phyloP scores from a whole-genome alignment of 2,329 filamentous ascomycete genomes.

The Curvularia lunata region DNA sequence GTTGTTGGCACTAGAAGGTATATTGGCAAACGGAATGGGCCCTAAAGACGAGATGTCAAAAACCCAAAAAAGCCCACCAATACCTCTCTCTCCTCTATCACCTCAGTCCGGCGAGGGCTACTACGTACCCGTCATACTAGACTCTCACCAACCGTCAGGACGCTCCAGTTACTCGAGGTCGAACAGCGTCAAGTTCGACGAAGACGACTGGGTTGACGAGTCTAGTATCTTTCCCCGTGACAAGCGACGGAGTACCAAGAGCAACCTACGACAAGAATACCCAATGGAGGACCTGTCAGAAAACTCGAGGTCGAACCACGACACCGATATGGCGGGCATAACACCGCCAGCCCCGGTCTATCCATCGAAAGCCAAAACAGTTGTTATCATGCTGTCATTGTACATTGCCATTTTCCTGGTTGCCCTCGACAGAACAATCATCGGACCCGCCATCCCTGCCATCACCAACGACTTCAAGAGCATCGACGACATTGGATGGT shows the following conservation, averaged over 20 bases:
- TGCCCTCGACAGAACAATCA: constrained; percentile 53
- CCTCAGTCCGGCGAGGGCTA: constrained; percentile 9
- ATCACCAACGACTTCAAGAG: constrained; percentile 55
- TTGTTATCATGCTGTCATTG: constrained; percentile 39
- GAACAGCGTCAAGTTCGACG: constrained; percentile 8
- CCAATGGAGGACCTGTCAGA: constrained; percentile 12
- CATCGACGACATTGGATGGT: constrained; percentile 54
- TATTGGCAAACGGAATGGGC: constrained; percentile 16
- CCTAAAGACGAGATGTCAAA: constrained; percentile 1
- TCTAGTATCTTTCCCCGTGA: constrained; percentile 9
- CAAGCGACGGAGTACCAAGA: constrained; percentile 17
- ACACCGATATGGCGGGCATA: neutral
- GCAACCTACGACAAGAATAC: constrained; percentile 17
- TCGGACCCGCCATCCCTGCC: constrained; percentile 54
- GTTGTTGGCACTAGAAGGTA: constrained; percentile 12
- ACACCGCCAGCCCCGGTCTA: constrained; percentile 17
- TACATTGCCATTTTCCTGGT: constrained; percentile 45
- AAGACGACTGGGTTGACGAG: constrained; percentile 13
- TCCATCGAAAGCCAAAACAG: constrained; percentile 33
- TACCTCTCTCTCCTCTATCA: neutral
- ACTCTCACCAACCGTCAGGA: constrained; percentile 16
- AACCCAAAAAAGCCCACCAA: neutral
- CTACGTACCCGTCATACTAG: constrained; percentile 18
- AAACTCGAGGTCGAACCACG: neutral
- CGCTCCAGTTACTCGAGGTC: constrained; percentile 21